Percentiles rank a stretch among this genome's conserved stretches.
Evolutionary conservation across 768 basidiomycete genomes (phyloP).

Genomic region (Suillus sp.): DNA sequence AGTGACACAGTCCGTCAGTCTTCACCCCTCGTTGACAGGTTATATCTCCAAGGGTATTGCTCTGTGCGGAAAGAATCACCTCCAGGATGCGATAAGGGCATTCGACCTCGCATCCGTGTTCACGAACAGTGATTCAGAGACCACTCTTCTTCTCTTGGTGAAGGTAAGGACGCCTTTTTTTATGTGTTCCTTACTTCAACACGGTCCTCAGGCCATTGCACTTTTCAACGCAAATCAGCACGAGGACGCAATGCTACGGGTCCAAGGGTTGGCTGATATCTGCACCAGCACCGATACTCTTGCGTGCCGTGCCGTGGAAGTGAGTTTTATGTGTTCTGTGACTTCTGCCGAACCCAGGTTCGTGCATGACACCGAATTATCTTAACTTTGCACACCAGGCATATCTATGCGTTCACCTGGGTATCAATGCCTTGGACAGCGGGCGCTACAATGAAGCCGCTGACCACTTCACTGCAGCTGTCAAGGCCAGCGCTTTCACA

Average conservation of each 20-base stretch:
- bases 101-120: background rate
- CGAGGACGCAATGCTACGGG: background rate
- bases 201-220: background rate
- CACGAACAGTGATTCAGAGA: background rate
- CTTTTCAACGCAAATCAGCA: background rate
- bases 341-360: background rate
- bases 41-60: background rate
- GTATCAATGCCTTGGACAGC: background rate
- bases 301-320: background rate
- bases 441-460: background rate
- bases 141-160: background rate
- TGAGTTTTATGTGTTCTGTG: background rate
- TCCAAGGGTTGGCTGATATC: background rate
- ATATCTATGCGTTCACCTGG: background rate
- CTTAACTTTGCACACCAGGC: background rate
- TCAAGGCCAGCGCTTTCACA: background rate
- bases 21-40: background rate
- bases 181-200: background rate
- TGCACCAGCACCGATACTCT: background rate
- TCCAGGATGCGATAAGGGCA: background rate
- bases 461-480: background rate
- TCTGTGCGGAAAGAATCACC: background rate
- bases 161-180: background rate
- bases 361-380: background rate
- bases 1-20: background rate